Base-by-base conservation (phyloP, 2,329 filamentous ascomycete species). In the Claviceps monticola region DNA sequence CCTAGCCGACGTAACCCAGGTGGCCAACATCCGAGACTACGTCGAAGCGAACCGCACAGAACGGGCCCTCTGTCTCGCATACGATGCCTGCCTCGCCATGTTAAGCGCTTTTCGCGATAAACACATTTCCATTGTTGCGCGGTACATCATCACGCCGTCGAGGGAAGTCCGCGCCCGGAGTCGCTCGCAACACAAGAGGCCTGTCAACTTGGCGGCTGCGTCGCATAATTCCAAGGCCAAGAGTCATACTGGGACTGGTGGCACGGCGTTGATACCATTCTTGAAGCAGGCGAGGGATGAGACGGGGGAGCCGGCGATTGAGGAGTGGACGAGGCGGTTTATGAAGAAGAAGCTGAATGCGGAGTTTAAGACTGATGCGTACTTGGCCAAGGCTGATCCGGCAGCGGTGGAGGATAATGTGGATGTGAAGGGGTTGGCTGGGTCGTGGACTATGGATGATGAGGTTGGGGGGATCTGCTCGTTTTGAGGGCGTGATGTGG, bases 281-380 rank as follows among this genome's bases (percentile, higher is more conserved):
- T 73, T 98, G 55, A 96, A 97, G 69, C 93, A 98, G 69, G 93
- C 93, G 4, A 78, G 93, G 29, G 90, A 98, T 61, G 93, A 98
- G 74, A 98, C 93, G 0, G 87, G 88, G 16, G 91, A 97, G 66
- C 88, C 89, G 1, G 88, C 90, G 1, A 83, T 97, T 39, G 76
- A 80, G 59, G 70, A 74, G 49, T 84, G 80, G 81, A 75, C 78
- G 0, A 72, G 66, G 56, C 67, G 71, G 17, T 79, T 80, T 59
- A 79, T 81, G 75, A 76, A 70, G 59, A 69, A 75, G 39, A 70
- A 74, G 61, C 66, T 71, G 68, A 69, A 57, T 64, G 54, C 70
- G 16, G 71, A 74, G 37, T 75, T 76, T 2, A 71, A 71, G 55
- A 71, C 71, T 19, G 78, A 82, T 56, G 78, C 82, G 62, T 79